These are phyloP conservation scores for Colletotrichum falcatum DNA, from an alignment of 2,329 filamentous ascomycete genomes.

Conservation along the genomic window DNA sequence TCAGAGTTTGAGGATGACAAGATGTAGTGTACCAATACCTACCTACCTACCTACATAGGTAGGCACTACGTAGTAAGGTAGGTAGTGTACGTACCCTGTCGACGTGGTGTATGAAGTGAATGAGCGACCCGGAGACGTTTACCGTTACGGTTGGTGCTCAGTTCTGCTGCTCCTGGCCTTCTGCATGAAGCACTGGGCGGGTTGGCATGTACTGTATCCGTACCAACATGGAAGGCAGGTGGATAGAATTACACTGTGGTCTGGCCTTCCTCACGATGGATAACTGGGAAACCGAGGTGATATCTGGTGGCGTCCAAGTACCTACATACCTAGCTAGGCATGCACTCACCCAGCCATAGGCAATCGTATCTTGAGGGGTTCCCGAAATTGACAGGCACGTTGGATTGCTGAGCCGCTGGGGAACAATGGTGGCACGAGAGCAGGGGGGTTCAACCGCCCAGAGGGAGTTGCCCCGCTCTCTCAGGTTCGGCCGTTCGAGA, in stretches of 20 bases:
- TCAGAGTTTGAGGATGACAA: conserved; percentile 6
- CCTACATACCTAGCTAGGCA: too few species aligned
- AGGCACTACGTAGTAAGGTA: neutral
- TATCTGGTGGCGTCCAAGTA: too few species aligned
- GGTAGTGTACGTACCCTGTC: neutral
- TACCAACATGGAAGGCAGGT: too few species aligned
- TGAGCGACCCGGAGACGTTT: neutral
- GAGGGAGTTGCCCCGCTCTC: conserved; percentile 9
- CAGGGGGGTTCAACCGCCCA: conserved; percentile 18
- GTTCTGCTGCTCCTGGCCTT: neutral
- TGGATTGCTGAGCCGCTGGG: conserved; percentile 31
- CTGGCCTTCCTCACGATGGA: too few species aligned
- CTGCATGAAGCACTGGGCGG: neutral
- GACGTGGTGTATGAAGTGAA: too few species aligned
- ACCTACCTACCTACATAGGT: neutral
- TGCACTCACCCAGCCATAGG: too few species aligned
- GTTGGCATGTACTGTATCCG: too few species aligned
- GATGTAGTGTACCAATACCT: neutral
- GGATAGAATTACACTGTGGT: too few species aligned
- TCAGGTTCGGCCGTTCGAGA: conserved; percentile 37
- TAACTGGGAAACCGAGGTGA: too few species aligned
- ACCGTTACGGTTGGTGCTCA: neutral
- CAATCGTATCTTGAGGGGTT: neutral
- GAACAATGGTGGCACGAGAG: conserved; percentile 15
- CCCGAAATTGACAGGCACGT: neutral